These are phyloP conservation scores for Linanthus parryae DNA, from an alignment of 148 eudicot species.

Conservation along the genomic window DNA sequence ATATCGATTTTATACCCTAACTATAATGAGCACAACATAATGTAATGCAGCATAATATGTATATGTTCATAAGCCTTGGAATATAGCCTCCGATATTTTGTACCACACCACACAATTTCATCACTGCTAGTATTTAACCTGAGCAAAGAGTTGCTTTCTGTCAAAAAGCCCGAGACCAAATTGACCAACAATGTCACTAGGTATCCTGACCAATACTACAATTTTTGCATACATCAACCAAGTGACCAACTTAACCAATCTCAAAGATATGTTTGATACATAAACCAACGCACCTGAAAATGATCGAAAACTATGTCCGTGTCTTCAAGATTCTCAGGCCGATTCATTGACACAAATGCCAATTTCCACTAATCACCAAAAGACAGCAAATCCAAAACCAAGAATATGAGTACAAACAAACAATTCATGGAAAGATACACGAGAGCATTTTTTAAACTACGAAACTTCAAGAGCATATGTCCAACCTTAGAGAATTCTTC, in stretches of 20 bases:
- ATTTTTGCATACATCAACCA: not conserved
- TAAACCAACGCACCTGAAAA: slow-evolving; percentile 39
- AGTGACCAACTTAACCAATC: not conserved
- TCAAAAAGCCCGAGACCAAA: not conserved
- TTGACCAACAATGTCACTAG: not conserved
- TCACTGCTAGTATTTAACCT: too few relatives aligned
- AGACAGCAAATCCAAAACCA: not conserved
- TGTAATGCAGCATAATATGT: too few relatives aligned
- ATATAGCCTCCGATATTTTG: too few relatives aligned
- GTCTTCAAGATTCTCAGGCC: slow-evolving; percentile 38
- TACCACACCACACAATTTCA: too few relatives aligned
- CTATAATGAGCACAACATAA: too few relatives aligned
- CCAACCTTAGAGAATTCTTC: slow-evolving; percentile 13
- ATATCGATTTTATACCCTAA: too few relatives aligned
- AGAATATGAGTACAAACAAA: not conserved
- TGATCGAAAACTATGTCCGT: slow-evolving; percentile 25
- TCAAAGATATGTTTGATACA: not conserved
- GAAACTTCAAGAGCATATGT: not conserved
- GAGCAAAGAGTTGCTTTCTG: not conserved
- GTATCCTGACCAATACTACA: too few relatives aligned
- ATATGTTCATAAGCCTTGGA: too few relatives aligned
- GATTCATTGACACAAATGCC: slow-evolving; percentile 33
- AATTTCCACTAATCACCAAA: slow-evolving; percentile 23
- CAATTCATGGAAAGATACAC: not conserved
- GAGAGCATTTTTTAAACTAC: too few relatives aligned